Base-by-base conservation (phyloP, 805 yeast genomes). In the Wickerhamiella brachini region DNA sequence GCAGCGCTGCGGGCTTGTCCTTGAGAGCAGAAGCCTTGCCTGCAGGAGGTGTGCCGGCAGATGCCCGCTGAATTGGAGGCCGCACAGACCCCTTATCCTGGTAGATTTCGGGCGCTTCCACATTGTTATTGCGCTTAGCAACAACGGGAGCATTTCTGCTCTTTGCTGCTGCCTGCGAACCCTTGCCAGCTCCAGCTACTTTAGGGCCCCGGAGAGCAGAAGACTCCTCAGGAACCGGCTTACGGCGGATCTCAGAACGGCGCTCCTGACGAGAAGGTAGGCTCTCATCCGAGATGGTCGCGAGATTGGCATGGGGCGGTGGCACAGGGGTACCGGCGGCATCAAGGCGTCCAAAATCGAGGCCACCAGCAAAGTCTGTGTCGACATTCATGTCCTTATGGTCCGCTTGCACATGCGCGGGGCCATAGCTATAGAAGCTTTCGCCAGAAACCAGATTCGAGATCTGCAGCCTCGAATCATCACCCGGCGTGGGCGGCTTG, bases 381-480 rank as follows among this genome's bases (percentile, higher is more conserved):
- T 9, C 20, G n/a, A n/a, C n/a, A n/a, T n/a, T n/a, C n/a, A n/a
- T n/a, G n/a, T n/a, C n/a, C n/a, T n/a, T n/a, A n/a, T n/a, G n/a
- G n/a, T n/a, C n/a, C n/a, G n/a, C n/a, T n/a, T n/a, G n/a, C n/a
- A n/a, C n/a, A n/a, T n/a, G n/a, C n/a, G n/a, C n/a, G 20, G 41
- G 10, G 17, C 20, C 41, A 37, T 56, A 56, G 50, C 55, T 55
- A 29, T 54, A 51, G 39, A 56, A 52, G 48, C 59, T 57, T 44
- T 57, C 60, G 17, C 55, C 56, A 10, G 55, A 44, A 3, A 54
- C 55, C 20, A 57, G 47, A 23, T 54, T 52, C 37, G 53, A 38
- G 44, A 50, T 55, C 34, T 38, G 55, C 45, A 53, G 51, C 49
- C 52, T 55, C n/a, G 58, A 50, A 13, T 50, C 42, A 23, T 51